Evolutionary conservation across 2,329 filamentous ascomycete genomes (phyloP), one percentile per base, ranked within the genome.

Genomic region (Arthrobotrys entomopaga): DNA sequence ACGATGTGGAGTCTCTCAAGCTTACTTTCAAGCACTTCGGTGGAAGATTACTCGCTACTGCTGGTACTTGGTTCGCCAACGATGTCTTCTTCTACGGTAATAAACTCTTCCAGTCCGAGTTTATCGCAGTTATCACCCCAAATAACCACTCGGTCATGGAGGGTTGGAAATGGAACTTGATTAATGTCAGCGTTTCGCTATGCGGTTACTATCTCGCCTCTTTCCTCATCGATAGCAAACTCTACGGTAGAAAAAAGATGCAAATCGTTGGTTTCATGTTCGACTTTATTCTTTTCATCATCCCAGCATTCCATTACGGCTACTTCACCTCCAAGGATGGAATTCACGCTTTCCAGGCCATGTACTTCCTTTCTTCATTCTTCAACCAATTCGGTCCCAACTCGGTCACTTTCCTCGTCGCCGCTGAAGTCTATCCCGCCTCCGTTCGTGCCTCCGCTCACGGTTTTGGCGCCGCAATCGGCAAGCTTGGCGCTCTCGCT

Each of bases 321-420:
- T 93, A 95, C 87, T 97, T 93, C 85, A 92, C 87, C 19, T 85
- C 85, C 57, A 83, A 86, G 0, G 84, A 85, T 4, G 88, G 92
- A 79, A 90, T 97, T 81, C 89, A 92, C 80, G 85, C 86, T n/a
- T 98, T 98, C 89, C 93, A 97, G 84, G 89, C 93, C 80, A 97
- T 98, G 92, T 97, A 97, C 86, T 97, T 97, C 84, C 82, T 98
- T 78, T 96, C 92, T 6, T 96, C 92, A 22, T 98, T 98, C 86
- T 98, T 98, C 89, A 97, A 97, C 86, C 94, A 98, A 82, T 98
- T 98, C 80, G 94, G 94, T 11, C 94, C 94, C 82, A 98, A 98
- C 86, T 90, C 89, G 53, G 93, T 97, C 79, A 97, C 93, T 76
- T 98, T 98, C 90, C 87, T 98, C 78, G 91, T 96, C 40, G 94